Percentiles rank a stretch among this genome's conserved stretches.
Conservation (phyloP, 148 eudicot genomes). For the Chenopodium album region DNA sequence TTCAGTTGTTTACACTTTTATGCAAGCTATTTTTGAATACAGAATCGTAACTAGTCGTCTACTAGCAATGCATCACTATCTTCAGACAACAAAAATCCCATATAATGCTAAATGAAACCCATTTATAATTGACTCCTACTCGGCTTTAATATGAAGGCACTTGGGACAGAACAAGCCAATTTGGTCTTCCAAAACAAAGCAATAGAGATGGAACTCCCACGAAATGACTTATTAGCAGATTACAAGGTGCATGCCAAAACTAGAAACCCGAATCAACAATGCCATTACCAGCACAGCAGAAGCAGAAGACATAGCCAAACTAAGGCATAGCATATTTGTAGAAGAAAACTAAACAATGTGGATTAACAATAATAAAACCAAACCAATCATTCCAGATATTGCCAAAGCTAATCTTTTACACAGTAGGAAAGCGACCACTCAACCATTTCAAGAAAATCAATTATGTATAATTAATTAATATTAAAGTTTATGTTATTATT, state of each 20-base stretch:
- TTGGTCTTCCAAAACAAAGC: neutral
- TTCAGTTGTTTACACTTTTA: neutral
- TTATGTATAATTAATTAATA: constrained; percentile 8
- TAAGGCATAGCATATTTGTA: neutral
- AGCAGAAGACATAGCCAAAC: neutral
- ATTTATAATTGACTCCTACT: neutral
- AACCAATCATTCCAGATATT: constrained; percentile 16
- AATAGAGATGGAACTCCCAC: neutral
- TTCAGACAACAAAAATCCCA: neutral
- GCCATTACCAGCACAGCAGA: neutral
- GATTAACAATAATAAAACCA: constrained; percentile 14
- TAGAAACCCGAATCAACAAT: constrained; percentile 14
- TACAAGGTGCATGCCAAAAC: neutral
- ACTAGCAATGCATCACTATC: neutral
- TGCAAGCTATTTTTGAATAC: constrained; percentile 10
- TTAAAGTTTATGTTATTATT: constrained; percentile 26
- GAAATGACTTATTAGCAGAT: neutral
- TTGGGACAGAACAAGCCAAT: neutral
- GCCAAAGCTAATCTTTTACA: constrained; percentile 25
- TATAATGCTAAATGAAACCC: neutral
- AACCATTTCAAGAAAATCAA: constrained; percentile 22
- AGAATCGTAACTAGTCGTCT: neutral
- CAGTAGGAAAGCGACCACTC: constrained; percentile 33
- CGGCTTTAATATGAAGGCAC: no score
- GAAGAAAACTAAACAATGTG: neutral